Base-by-base conservation (phyloP, 371 early-diverging fungal species). In the Furculomyces boomerangus region DNA sequence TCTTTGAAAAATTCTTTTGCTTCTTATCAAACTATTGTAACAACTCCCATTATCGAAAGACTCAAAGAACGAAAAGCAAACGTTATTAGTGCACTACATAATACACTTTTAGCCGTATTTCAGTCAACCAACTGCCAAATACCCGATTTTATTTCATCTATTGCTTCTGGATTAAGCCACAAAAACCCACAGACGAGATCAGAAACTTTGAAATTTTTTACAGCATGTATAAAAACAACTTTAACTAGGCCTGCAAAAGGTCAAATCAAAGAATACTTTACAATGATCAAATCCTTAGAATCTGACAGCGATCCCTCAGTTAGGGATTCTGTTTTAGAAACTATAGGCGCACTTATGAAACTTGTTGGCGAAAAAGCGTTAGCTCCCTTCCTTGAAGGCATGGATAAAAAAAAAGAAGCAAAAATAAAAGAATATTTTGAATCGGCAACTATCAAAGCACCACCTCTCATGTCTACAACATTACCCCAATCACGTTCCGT, bases 161-260 rank as follows among this genome's bases (percentile, higher is more conserved):
- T 89, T 31, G 63, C 74, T 0, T 70, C 74, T 0, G 79, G 73
- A 1, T 65, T 78, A 3, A 70, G 63, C 3, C 89, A 96, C 67
- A 94, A 95, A 57, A 95, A 94, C 60, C 97, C 98, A 1, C 88
- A 90, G 60, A 83, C 89, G 22, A 72, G 83, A 50, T 74, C 77
- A 18, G 88, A 90, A 58, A 64, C 79, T 2, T 64, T 87, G 29
- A 79, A 76, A 30, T 77, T 83, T 66, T 60, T 92, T 13, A 68
- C 73, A 0, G 75, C 88, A 26, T 81, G 83, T 35, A 64, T 95
- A 29, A 78, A 78, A 45, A 74, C 65, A 24, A 74, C 80, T 28
- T 74, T 74, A 24, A 74, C 75, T 46, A 71, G 74, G 0, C 90
- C 91, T 0, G 69, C 70, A 14, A 93, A 90, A 55, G 57, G 67